A percentile compares a stretch with the other conserved stretches of the same genome.
Conservation (phyloP, 257 asterid species). For the Penstemon davidsonii region DNA sequence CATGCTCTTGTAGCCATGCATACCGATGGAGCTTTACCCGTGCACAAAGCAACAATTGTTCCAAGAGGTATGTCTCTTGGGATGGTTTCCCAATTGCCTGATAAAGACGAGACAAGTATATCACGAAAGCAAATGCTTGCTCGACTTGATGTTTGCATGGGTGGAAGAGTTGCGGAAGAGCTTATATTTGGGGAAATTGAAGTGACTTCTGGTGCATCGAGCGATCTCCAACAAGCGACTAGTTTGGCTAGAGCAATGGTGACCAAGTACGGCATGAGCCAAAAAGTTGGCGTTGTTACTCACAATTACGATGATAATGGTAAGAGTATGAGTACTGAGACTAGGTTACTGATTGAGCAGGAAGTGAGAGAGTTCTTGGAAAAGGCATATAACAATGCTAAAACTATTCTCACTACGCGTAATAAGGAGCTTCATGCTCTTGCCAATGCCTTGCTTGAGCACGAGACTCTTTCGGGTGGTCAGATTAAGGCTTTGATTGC, state of each 20-base stretch:
- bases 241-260: slow-evolving; percentile 80
- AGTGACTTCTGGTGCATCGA: slow-evolving; percentile 88
- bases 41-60: slow-evolving; percentile 88
- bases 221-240: slow-evolving; percentile 76
- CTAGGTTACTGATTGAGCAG: slow-evolving; percentile 71
- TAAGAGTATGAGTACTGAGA: slow-evolving; percentile 90
- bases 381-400: slow-evolving; percentile 70
- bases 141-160: slow-evolving; percentile 80
- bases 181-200: slow-evolving; percentile 82
- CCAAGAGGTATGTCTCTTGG: slow-evolving; percentile 96
- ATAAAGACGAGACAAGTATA: slow-evolving; percentile 73
- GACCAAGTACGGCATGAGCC: slow-evolving; percentile 82
- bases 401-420: slow-evolving; percentile 57
- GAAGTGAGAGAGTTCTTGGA: slow-evolving; percentile 67
- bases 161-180: slow-evolving; percentile 93
- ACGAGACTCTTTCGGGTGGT: slow-evolving; percentile 73
- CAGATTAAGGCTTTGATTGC: slow-evolving; percentile 70
- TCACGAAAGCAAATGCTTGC: slow-evolving; percentile 89
- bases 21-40: slow-evolving; percentile 84
- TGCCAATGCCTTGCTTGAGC: slow-evolving; percentile 76
- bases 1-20: slow-evolving; percentile 90
- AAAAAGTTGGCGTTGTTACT: slow-evolving; percentile 68
- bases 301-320: slow-evolving; percentile 81
- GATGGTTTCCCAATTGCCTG: slow-evolving; percentile 84
- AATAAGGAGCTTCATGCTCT: slow-evolving; percentile 75